These are phyloP conservation scores for Cercospora beticola DNA, from an alignment of 2,329 filamentous ascomycete genomes.

Conservation along the genomic window DNA sequence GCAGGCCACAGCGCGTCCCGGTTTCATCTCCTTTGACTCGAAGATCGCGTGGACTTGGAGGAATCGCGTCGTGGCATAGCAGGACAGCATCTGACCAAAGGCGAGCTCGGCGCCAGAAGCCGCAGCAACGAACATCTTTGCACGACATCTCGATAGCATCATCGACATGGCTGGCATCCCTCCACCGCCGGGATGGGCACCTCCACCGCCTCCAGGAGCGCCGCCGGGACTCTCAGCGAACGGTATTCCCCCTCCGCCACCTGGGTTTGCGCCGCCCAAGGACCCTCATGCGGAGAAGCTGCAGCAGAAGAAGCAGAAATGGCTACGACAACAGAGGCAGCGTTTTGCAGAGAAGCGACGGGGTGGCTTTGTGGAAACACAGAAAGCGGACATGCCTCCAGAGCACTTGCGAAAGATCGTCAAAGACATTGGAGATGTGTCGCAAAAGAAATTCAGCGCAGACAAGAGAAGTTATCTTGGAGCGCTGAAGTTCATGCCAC, in stretches of 20 bases:
- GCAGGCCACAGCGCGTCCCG: conserved; percentile 36
- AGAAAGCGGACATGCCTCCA: conserved; percentile 97
- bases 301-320: conserved; percentile 98
- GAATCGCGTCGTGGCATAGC: conserved; percentile 2
- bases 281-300: conserved; percentile 91
- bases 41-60: background rate
- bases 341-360: conserved; percentile 97
- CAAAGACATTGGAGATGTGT: conserved; percentile 97
- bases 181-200: conserved; percentile 66
- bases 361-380: conserved; percentile 93
- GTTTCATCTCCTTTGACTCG: background rate
- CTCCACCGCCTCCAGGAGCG: conserved; percentile 46
- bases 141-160: conserved; percentile 8
- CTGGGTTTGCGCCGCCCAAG: conserved; percentile 75
- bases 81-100: conserved; percentile 7
- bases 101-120: conserved; percentile 30
- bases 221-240: conserved; percentile 53
- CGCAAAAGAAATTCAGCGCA: conserved; percentile 97
- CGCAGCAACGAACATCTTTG: conserved; percentile 22
- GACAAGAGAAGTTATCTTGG: conserved; percentile 98
- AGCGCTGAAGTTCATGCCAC: conserved; percentile 98
- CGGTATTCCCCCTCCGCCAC: conserved; percentile 65
- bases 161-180: conserved; percentile 58
- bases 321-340: conserved; percentile 86
- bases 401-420: conserved; percentile 98